Evolutionary conservation across 345 rosid genomes (phyloP).

Genomic region (Lumnitzera littorea): DNA sequence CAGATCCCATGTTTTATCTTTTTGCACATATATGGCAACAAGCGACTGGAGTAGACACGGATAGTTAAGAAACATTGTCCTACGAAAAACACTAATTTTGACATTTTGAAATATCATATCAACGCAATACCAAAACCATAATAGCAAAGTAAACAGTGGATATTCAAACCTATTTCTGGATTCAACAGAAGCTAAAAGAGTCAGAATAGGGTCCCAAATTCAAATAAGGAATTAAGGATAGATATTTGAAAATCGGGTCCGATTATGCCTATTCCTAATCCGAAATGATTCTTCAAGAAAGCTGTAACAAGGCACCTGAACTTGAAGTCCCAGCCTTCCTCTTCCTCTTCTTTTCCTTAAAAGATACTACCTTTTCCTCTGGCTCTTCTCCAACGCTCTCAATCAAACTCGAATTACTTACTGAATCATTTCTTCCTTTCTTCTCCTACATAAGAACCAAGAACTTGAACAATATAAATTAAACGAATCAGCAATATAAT

Average conservation of each 20-base stretch:
- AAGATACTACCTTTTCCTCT: constrained; percentile 19
- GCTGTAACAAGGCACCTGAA: constrained; percentile 10
- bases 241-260: no score
- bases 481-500: background rate
- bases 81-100: no score
- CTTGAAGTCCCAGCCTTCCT: constrained; percentile 46
- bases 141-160: background rate
- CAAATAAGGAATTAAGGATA: no score
- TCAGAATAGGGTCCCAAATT: no score
- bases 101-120: no score
- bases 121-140: background rate
- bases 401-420: constrained; percentile 26
- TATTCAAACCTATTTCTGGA: no score
- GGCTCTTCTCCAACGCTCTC: constrained; percentile 4
- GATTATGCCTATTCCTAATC: no score
- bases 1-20: no score
- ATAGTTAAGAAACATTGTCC: no score
- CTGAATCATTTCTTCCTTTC: constrained; percentile 3
- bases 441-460: constrained; percentile 8
- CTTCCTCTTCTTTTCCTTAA: constrained; percentile 55
- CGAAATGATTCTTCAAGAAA: background rate
- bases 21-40: no score
- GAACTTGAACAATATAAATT: background rate
- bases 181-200: no score
- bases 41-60: no score